Evolutionary conservation across 2,329 filamentous ascomycete genomes (phyloP).

Genomic region (Penicillium sp.): DNA sequence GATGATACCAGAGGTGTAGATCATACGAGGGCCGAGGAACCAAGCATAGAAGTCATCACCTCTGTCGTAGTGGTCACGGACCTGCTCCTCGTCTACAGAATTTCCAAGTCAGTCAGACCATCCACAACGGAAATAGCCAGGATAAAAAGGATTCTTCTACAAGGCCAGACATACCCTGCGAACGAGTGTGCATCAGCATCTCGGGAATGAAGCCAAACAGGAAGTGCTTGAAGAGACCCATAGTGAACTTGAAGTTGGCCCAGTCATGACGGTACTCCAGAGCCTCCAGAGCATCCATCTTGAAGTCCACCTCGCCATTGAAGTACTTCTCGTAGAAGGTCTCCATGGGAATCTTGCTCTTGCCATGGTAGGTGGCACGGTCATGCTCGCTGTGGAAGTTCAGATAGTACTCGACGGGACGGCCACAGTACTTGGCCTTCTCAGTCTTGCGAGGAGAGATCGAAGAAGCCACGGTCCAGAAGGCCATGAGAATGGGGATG

Average conservation of each 20-base stretch:
- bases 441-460: slow-evolving; percentile 91
- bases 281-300: slow-evolving; percentile 81
- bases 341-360: slow-evolving; percentile 53
- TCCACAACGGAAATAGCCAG: neutral
- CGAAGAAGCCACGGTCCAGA: slow-evolving; percentile 74
- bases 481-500: slow-evolving; percentile 71
- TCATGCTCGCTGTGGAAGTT: slow-evolving; percentile 44
- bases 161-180: slow-evolving; percentile 57
- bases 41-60: slow-evolving; percentile 98
- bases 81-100: slow-evolving; percentile 81
- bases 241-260: slow-evolving; percentile 89
- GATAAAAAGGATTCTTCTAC: neutral
- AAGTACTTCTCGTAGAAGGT: slow-evolving; percentile 99
- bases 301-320: slow-evolving; percentile 89
- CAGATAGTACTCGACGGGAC: slow-evolving; percentile 81
- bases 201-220: slow-evolving; percentile 82
- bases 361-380: slow-evolving; percentile 43
- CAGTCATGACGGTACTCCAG: slow-evolving; percentile 96
- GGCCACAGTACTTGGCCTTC: slow-evolving; percentile 79
- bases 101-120: neutral
- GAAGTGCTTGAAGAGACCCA: slow-evolving; percentile 80
- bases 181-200: slow-evolving; percentile 84
- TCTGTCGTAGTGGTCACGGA: slow-evolving; percentile 94
- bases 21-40: slow-evolving; percentile 98
- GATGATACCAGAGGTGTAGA: slow-evolving; percentile 95